Evolutionary conservation across 1,284 basidiomycete species (phyloP).

Genomic region (Fomitopsis betulina): DNA sequence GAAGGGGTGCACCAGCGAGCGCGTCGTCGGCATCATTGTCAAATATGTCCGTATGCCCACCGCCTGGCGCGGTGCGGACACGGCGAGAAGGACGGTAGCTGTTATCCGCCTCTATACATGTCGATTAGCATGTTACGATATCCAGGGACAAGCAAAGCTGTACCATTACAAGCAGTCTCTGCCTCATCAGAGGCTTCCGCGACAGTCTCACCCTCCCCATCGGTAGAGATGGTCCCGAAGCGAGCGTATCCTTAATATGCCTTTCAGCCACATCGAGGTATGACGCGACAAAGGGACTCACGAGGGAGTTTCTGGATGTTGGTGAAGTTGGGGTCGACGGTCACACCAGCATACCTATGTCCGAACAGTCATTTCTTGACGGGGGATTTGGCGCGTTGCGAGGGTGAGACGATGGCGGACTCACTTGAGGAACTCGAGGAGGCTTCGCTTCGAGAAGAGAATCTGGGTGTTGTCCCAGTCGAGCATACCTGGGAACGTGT

Average conservation of each 20-base stretch:
- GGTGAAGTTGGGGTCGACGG: conserved; percentile 66
- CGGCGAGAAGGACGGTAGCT: conserved; percentile 47
- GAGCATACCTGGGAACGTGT: conserved; percentile 51
- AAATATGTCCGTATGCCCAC: conserved; percentile 43
- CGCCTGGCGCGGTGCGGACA: conserved; percentile 47
- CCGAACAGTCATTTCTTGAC: conserved; percentile 11
- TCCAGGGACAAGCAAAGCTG: too few relatives aligned
- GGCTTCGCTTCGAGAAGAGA: conserved; percentile 67
- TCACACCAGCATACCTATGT: conserved; percentile 59
- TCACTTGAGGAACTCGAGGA: conserved; percentile 72
- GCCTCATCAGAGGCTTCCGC: conserved; percentile 4
- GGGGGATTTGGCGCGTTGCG: conserved; percentile 6
- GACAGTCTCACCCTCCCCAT: conserved; percentile 4
- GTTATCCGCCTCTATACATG: conserved; percentile 10
- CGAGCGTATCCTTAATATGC: conserved; percentile 46
- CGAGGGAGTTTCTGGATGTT: conserved; percentile 70
- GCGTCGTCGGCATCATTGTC: conserved; percentile 39
- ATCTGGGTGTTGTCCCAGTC: conserved; percentile 72
- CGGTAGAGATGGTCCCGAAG: conserved; percentile 42
- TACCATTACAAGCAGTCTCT: background rate
- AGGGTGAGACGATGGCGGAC: conserved; percentile 16
- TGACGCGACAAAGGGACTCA: conserved; percentile 26
- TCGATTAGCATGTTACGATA: background rate
- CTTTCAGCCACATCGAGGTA: background rate
- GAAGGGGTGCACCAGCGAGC: conserved; percentile 27